Base-by-base conservation (phyloP, 768 basidiomycete species). In the Tricholoma flavovirens region DNA sequence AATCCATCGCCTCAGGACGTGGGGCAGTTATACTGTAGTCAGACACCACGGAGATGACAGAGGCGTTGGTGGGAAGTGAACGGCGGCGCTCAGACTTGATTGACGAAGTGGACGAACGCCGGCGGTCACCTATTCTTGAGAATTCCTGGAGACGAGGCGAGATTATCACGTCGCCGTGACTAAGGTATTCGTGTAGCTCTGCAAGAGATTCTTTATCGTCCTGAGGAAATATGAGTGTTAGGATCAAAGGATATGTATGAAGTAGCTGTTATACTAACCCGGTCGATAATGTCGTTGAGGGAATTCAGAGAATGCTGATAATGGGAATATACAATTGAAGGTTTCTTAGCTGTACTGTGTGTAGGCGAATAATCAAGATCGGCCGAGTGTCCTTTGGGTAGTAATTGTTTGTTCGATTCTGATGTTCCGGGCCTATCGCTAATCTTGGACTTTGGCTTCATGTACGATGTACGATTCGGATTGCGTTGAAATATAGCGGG, bases 241-340 rank as follows among this genome's bases (percentile, higher is more conserved):
- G 56, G 32, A 24, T 22, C 45, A 52, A 21, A 55, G 14, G 35
- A n/a, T 17, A 11, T 6, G 29, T 14, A 51, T n/a, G 53, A 30
- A 36, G 14, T 3, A 17, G 17, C 6, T 12, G 12, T n/a, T 50
- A 22, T 32, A 75, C 85, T 54, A 67, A 92, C 90, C 62, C 86
- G 75, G 66, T 91, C 88, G 33, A 93, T 75, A 57, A 93, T 90
- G 64, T 90, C 88, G 56, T 80, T 75, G 55, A 93, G 72, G n/a
- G 90, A 91, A 59, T 86, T 86, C 60, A 93, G 70, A 24, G 90
- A 93, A 59, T 88, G 83, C 56, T 89, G 84, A 63, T 90, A 91
- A 59, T 91, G 87, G 60, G 80, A 74, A 69, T 91, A 93, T 49
- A 86, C 78, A 21, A 75, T 62, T 1, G 84, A 83, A 54, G 69